Percentiles rank a stretch among this genome's conserved stretches.
Evolutionary conservation across 805 yeast genomes (phyloP).

Genomic region (Saccharomycopsis selenospora): DNA sequence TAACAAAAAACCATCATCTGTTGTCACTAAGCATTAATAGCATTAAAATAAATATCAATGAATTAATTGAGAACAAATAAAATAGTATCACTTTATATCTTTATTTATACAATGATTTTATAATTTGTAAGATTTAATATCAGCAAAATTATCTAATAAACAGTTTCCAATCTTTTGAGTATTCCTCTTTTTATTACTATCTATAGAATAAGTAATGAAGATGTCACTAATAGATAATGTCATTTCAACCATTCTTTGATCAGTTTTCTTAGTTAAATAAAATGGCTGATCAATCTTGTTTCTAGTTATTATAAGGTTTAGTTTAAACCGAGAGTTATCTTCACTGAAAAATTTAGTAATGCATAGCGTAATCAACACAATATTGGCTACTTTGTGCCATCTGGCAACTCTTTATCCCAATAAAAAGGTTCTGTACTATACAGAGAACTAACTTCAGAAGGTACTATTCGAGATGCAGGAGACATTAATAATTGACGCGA

Average conservation of each 20-base stretch:
- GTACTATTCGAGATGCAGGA: neutral
- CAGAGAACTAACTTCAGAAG: neutral
- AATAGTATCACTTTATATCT: no score
- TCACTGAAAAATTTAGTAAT: neutral
- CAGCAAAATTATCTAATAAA: neutral
- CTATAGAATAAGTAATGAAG: neutral
- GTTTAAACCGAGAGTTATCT: neutral
- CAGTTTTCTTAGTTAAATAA: neutral
- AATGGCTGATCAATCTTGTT: neutral
- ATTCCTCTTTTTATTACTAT: conserved; percentile 2
- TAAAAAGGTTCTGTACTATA: neutral
- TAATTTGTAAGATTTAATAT: neutral
- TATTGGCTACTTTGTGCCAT: neutral
- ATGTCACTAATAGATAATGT: neutral
- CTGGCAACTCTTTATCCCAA: neutral
- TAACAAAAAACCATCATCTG: conserved; percentile 18
- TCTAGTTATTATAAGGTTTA: neutral
- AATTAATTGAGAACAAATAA: no score
- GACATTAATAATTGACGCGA: neutral
- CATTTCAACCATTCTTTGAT: neutral
- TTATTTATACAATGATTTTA: neutral
- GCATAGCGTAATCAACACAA: no score
- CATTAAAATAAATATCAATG: no score
- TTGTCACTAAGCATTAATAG: conserved; percentile 1
- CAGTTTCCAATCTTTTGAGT: conserved; percentile 2